These are phyloP conservation scores for Chlamydomonas reinhardtii DNA, from an alignment of 163 green algal species.

Conservation along the genomic window DNA sequence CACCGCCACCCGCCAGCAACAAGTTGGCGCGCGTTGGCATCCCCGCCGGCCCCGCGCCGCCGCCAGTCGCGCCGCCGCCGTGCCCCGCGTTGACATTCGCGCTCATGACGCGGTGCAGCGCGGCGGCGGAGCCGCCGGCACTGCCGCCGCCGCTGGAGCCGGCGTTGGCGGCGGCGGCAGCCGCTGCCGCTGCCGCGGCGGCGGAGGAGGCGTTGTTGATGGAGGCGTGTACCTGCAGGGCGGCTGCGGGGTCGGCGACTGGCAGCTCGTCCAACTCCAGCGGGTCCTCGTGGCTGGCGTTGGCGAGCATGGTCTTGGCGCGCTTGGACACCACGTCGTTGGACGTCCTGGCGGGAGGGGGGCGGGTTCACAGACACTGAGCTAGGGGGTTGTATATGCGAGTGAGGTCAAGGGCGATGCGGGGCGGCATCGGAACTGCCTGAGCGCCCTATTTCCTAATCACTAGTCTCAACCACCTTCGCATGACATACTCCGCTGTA, in stretches of 20 bases:
- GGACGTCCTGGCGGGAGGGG: background rate
- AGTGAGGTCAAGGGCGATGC: no score
- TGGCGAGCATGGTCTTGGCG: background rate
- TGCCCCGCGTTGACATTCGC: no score
- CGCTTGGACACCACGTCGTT: background rate
- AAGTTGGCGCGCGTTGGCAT: no score
- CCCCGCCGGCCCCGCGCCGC: background rate
- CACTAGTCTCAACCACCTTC: no score
- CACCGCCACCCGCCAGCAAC: background rate
- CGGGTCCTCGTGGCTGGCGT: slow-evolving; percentile 1
- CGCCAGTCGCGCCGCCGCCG: no score
- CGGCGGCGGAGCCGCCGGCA: no score
- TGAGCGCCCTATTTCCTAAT: no score
- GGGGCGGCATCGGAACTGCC: no score
- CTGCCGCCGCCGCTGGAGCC: background rate
- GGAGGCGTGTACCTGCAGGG: background rate
- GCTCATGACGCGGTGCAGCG: no score
- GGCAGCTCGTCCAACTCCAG: slow-evolving; percentile 43
- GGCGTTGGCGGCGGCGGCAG: background rate
- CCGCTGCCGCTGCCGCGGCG: background rate
- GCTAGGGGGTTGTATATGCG: no score
- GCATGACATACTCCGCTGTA: no score
- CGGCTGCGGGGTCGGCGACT: slow-evolving; percentile 1
- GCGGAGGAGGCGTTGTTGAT: slow-evolving; percentile 18
- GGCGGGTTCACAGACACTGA: no score